phyloP scores from a whole-genome alignment of 257 asterid genomes.

The Jacaranda copaia region DNA sequence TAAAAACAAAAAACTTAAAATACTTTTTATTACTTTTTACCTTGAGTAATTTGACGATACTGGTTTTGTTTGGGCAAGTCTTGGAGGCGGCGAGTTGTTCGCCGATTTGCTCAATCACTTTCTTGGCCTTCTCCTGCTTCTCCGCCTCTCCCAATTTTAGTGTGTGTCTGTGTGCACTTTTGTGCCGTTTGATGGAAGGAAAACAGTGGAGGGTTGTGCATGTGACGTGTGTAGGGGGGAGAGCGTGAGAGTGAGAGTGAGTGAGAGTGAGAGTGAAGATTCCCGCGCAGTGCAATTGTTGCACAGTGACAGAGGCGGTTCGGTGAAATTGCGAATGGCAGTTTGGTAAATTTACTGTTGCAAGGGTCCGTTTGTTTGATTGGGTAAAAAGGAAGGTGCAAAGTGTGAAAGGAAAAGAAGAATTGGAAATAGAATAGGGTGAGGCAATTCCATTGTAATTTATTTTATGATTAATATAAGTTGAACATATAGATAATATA shows the following conservation, averaged over 20 bases:
- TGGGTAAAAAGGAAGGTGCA: too few relatives aligned
- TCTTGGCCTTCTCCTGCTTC: constrained; percentile 49
- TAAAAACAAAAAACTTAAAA: neutral
- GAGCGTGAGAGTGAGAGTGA: neutral
- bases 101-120: constrained; percentile 51
- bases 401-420: too few relatives aligned
- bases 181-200: constrained; percentile 23
- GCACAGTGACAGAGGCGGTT: constrained; percentile 33
- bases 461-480: too few relatives aligned
- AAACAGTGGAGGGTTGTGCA: constrained; percentile 30
- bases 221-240: neutral
- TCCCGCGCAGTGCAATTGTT: constrained; percentile 50
- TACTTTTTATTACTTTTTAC: constrained; percentile 35
- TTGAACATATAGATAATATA: too few relatives aligned
- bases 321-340: constrained; percentile 11
- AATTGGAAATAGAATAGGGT: too few relatives aligned
- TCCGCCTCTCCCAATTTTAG: constrained; percentile 59
- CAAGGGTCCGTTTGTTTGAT: too few relatives aligned
- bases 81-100: constrained; percentile 53
- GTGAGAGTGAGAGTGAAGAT: constrained; percentile 27
- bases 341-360: constrained; percentile 1
- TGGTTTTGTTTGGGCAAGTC: constrained; percentile 67
- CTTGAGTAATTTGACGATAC: constrained; percentile 65
- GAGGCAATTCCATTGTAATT: too few relatives aligned
- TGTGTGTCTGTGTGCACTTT: too few relatives aligned